Base-by-base conservation (phyloP, 208 protist species). In the Leishmania turanica region DNA sequence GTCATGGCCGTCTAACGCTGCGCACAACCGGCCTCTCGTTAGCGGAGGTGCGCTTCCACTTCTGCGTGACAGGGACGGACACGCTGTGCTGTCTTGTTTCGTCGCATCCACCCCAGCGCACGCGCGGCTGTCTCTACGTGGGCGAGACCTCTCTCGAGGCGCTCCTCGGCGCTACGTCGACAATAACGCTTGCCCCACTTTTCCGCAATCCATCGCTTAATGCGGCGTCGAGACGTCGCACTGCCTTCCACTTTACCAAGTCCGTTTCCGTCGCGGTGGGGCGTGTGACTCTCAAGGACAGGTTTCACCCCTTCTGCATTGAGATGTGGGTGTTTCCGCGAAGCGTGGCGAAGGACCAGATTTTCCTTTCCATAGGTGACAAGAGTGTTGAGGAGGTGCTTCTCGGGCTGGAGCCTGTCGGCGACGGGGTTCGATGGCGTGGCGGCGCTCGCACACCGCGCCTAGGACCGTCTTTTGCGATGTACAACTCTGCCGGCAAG, bases 321-420 rank as follows among this genome's bases (percentile, higher is more conserved):
- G 93, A 98, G 82, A 80, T 94, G 85, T 98, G 95, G 93, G 95
- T 96, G 47, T 96, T 91, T 80, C 92, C 92, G 47, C 90, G 91
- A 31, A 91, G 87, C 80, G 83, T 88, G 3, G 83, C 80, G 11
- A 94, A 96, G 74, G 84, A 88, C 42, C 91, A 95, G 74, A 91
- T 87, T 37, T 82, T 98, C 77, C 69, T 98, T 53, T 92, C 95
- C 34, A 86, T 98, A 54, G 95, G 95, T 37, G 92, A 98, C 87
- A 97, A 97, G 66, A 84, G 86, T 34, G 78, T 89, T 45, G 93
- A 97, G 75, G 95, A 98, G 81, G 84, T 98, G 66, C 79, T 96
- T 42, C 83, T 98, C 45, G 92, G 95, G 81, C 86, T 98, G 54
- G 88, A 92, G 73, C 89, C 90, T 2, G 86, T 87, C 19, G 80